Evolutionary conservation across 2,329 filamentous ascomycete species (phyloP).

Genomic region (Penicillium oxalicum): DNA sequence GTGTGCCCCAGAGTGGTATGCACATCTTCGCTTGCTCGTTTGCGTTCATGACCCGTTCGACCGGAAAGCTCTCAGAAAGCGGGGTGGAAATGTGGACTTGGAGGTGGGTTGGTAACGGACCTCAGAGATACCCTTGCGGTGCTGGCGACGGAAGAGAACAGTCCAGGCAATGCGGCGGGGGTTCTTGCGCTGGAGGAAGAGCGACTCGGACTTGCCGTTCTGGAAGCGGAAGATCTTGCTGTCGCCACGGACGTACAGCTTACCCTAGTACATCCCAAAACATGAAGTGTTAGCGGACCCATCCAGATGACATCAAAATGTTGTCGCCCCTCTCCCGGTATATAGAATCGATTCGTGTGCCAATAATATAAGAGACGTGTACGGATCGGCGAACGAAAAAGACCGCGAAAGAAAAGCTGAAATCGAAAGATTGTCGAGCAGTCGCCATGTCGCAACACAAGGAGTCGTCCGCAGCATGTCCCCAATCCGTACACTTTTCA

Average conservation of each 20-base stretch:
- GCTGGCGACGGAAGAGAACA: slow-evolving; percentile 93
- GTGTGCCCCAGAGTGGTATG: not conserved
- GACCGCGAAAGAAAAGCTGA: slow-evolving; percentile 1
- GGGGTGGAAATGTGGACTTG: slow-evolving; percentile 14
- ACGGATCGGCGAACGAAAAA: not conserved
- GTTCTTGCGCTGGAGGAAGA: slow-evolving; percentile 99
- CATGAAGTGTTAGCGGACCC: slow-evolving; percentile 24
- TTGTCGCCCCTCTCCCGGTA: too few relatives aligned
- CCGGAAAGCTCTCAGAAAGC: too few relatives aligned
- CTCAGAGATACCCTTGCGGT: slow-evolving; percentile 99
- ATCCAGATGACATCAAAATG: not conserved
- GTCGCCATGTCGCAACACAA: too few relatives aligned
- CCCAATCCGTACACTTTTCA: not conserved
- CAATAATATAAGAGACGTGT: too few relatives aligned
- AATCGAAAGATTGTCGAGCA: too few relatives aligned
- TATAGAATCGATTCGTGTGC: not conserved
- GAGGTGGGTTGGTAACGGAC: slow-evolving; percentile 54
- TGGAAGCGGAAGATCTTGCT: slow-evolving; percentile 99
- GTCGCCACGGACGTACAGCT: slow-evolving; percentile 99
- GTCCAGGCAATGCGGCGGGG: slow-evolving; percentile 99
- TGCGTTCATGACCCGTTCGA: too few relatives aligned
- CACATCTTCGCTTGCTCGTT: too few relatives aligned
- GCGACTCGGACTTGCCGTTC: slow-evolving; percentile 98
- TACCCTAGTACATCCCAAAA: slow-evolving; percentile 62
- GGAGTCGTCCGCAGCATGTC: too few relatives aligned